Conservation (phyloP, 2,329 filamentous ascomycete species). For the Curvularia sp. region DNA sequence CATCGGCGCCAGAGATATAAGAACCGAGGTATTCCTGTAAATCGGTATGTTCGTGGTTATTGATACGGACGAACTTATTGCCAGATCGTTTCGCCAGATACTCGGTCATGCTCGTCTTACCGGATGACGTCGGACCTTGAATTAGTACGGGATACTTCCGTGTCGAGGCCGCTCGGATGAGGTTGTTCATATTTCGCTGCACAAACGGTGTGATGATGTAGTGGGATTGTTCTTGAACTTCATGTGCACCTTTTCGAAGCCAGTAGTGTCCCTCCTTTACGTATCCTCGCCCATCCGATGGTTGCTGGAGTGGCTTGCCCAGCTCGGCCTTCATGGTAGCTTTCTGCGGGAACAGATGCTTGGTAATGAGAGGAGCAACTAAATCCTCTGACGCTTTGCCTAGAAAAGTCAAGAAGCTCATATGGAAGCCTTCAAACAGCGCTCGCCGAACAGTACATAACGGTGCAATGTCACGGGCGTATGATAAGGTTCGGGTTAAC, state of each 20-base stretch:
- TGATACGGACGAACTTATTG: conserved; percentile 97
- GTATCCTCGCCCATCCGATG: conserved; percentile 77
- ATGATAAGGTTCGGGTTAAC: conserved; percentile 85
- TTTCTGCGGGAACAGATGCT: conserved; percentile 76
- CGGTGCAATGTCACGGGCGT: conserved; percentile 83
- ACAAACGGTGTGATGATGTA: conserved; percentile 98
- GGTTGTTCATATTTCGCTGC: conserved; percentile 89
- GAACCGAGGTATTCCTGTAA: conserved; percentile 96
- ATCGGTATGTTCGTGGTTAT: conserved; percentile 99
- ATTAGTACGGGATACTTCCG: conserved; percentile 91
- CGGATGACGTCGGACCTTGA: conserved; percentile 94
- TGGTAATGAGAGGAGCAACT: conserved; percentile 78
- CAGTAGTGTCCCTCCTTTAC: conserved; percentile 90
- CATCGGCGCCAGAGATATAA: conserved; percentile 85
- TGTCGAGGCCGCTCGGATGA: conserved; percentile 92
- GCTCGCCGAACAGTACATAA: conserved; percentile 85
- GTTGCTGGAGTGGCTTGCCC: conserved; percentile 77
- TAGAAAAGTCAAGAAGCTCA: conserved; percentile 94
- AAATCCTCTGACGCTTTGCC: conserved; percentile 80
- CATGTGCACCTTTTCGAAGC: conserved; percentile 76
- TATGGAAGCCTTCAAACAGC: conserved; percentile 93
- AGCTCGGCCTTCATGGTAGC: conserved; percentile 75
- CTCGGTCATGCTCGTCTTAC: conserved; percentile 99
- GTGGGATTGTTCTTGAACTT: conserved; percentile 75
- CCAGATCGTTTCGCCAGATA: conserved; percentile 96